Evolutionary conservation across 2,329 filamentous ascomycete species (phyloP).

Genomic region (Scolecobasidium constrictum): DNA sequence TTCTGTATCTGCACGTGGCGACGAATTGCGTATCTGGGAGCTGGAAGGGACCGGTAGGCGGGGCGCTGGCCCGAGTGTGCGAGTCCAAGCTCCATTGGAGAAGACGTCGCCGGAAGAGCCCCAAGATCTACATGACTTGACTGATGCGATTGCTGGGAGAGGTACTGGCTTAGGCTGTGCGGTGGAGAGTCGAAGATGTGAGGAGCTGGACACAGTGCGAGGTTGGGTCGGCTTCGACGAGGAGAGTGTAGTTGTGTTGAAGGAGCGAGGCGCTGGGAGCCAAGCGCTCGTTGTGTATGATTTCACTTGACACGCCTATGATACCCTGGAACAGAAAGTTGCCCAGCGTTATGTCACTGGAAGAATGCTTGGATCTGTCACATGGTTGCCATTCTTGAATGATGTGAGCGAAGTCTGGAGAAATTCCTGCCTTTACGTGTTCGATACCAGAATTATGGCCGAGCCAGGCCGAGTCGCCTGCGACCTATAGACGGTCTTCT

Average conservation of each 20-base stretch:
- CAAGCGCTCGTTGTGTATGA: constrained; percentile 78
- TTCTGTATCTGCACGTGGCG: constrained; percentile 72
- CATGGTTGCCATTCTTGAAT: too few relatives aligned
- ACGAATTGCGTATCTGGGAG: constrained; percentile 68
- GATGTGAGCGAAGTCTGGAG: too few relatives aligned
- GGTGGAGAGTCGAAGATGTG: background rate
- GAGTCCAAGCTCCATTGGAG: constrained; percentile 28
- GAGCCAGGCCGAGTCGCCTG: too few relatives aligned
- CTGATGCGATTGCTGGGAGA: background rate
- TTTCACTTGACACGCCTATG: constrained; percentile 59
- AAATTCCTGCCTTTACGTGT: too few relatives aligned
- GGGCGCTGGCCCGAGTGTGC: constrained; percentile 40
- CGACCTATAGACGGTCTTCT: too few relatives aligned
- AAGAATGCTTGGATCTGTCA: too few relatives aligned
- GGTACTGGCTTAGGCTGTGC: background rate
- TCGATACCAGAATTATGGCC: too few relatives aligned
- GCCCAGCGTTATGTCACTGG: too few relatives aligned
- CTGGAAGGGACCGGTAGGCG: constrained; percentile 53
- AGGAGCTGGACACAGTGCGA: constrained; percentile 32
- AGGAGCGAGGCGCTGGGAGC: constrained; percentile 53
- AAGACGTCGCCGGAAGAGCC: background rate
- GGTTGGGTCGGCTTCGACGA: constrained; percentile 82
- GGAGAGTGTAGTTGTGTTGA: constrained; percentile 78
- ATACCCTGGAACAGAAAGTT: background rate
- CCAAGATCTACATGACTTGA: background rate